Evolutionary conservation across 139 green algal species (phyloP), one percentile per base, ranked within the genome.

Genomic region (Pleodorina starrii): DNA sequence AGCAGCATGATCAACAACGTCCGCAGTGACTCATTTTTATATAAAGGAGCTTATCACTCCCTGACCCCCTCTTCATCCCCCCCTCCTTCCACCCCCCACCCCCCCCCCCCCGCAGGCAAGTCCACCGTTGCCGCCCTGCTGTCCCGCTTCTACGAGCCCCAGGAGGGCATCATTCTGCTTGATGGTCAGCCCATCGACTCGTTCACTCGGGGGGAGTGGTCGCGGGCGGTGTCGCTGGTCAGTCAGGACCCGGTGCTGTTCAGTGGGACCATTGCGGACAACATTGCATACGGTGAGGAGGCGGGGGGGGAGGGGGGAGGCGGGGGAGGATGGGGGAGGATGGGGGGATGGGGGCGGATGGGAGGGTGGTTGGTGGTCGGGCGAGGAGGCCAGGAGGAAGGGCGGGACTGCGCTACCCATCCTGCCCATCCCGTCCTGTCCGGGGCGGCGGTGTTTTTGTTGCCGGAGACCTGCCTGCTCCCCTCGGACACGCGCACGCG

Each of bases 201-300:
- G 32, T 98, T 98, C 88, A 91, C 71, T 0, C 85, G 94, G 16
- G 91, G 91, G 4, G 94, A 97, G 82, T 98, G 95, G 96, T 89
- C 94, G 0, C 83, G 85, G 2, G 93, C 95, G 35, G 89, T 98
- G 19, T 93, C 95, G 17, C 92, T 98, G 40, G 91, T 96, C n/a
- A 92, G 90, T 48, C 96, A 98, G 87, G 96, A 98, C 87, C 95
- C 96, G 23, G 94, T 97, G 63, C 92, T 98, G 23, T 98, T 98
- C 89, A 81, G 48, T 5, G 96, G 95, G 35, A 98, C 91, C 84
- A 97, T 98, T 19, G 93, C 86, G 3, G 97, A 99, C 90, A 99
- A 99, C 93, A 99, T 99, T 38, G 90, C 92, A 0, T 99, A 99
- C 77, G 96, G 94, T 79, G 54, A 11, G 63, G 1, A 14, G 59